Conservation (phyloP, 352 stramenopile species). For the Phytophthora lateralis region DNA sequence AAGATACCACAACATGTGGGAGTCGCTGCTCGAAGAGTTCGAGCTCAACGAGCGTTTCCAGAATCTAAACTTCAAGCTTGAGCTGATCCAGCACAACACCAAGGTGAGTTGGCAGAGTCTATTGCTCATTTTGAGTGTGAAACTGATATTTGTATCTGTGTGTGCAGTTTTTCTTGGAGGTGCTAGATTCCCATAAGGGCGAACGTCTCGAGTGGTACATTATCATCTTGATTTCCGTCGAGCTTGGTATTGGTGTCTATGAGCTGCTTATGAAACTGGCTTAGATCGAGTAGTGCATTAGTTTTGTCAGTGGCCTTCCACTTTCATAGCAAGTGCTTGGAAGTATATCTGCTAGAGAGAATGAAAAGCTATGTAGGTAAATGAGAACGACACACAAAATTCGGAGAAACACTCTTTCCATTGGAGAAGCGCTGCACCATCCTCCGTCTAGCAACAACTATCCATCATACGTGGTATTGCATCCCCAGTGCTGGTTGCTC, state of each 20-base stretch:
- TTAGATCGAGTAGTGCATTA: slow-evolving; percentile 30
- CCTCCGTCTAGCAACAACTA: not conserved
- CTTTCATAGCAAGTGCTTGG: not conserved
- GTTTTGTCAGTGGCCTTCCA: not conserved
- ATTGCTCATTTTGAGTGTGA: not conserved
- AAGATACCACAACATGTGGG: slow-evolving; percentile 94
- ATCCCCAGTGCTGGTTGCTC: slow-evolving; percentile 12
- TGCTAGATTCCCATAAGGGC: slow-evolving; percentile 95
- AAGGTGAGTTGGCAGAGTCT: slow-evolving; percentile 65
- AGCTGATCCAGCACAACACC: slow-evolving; percentile 98
- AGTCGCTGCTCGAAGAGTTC: slow-evolving; percentile 90
- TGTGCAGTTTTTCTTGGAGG: slow-evolving; percentile 96
- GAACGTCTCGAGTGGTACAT: slow-evolving; percentile 97
- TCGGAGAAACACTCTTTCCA: slow-evolving; percentile 12
- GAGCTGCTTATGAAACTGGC: slow-evolving; percentile 79
- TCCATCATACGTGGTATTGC: slow-evolving; percentile 5
- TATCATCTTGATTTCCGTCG: slow-evolving; percentile 96
- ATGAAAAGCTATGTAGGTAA: slow-evolving; percentile 1
- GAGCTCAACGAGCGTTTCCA: slow-evolving; percentile 95
- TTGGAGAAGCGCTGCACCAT: slow-evolving; percentile 6
- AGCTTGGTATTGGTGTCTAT: slow-evolving; percentile 92
- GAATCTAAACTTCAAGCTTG: slow-evolving; percentile 97
- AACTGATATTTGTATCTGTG: slow-evolving; percentile 14
- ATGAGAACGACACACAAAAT: not conserved
- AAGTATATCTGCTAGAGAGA: not conserved